Base-by-base conservation (phyloP, 2,329 filamentous ascomycete genomes). In the Domatiomyces catenatus region DNA sequence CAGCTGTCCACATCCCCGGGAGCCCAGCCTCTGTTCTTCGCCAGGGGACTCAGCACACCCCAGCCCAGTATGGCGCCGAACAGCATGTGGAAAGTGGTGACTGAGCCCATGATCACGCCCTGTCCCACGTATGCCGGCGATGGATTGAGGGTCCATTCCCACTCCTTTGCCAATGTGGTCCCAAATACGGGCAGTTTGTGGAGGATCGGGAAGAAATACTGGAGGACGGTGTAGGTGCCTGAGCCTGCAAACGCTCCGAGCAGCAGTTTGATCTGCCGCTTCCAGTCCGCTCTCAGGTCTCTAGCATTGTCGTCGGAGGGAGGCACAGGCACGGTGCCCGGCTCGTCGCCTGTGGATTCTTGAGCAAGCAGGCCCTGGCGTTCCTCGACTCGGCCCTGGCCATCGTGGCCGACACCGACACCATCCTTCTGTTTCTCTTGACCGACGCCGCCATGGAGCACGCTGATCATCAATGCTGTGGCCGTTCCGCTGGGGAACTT, bases 81-180 rank as follows among this genome's bases (percentile, higher is more conserved):
- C 1, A 94, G 76, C 92, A 98, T 98, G 60, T 96, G 90, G 48
- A 94, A 75, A 2, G 90, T 96, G 0, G 92, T 98, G 42, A 87
- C 83, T 3, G 90, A 86, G 0, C 92, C 92, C 92, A 98, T 98
- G 62, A 98, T 96, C 55, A 98, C 93, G 8, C 92, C 92, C 68
- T 98, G 92, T 0, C 92, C 92, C 22, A 96, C 81, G 64, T 98
- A 98, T 2, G 92, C 92, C n/a, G 94, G 83, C 45, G 88, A 95
- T 0, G 92, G 92, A 58, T 98, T 98, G 5, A 98, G 71, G 0
- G 86, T 92, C 92, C 92, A 98, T 1, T 95, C 76, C 90, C 90
- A 98, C 1, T 79, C 79, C 1, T 77, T 69, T 0, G 88, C 88
- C 5, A 93, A 76, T 1, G 76, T 68, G 0, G 75, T 69, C 0